Evolutionary conservation across 1,284 basidiomycete species (phyloP), one percentile per base, ranked within the genome.

Genomic region (Porogramme epimiltina): DNA sequence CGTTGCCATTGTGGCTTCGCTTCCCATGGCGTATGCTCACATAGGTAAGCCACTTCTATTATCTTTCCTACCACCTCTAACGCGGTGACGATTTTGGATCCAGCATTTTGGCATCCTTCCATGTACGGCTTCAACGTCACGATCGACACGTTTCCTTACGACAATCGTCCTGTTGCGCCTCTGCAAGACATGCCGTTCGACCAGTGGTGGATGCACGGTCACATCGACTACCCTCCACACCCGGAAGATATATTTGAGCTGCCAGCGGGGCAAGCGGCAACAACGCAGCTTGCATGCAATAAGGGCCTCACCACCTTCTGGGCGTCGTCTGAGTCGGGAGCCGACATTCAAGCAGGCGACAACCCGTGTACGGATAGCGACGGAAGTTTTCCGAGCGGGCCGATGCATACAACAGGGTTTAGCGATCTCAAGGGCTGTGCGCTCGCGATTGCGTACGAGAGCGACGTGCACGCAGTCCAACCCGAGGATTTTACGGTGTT

Each of bases 141-240:
- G 13, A 64, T 66, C 16, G 53, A 71, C 42, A 74, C 73, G 2
- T 78, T 74, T 47, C 57, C 71, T 2, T 80, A 80, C 62, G 80
- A 82, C 62, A 80, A 81, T 59, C 76, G 73, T 2, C 72, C 74
- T 16, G 80, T 83, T 25, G 66, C 74, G 1, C 85, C 85, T 2
- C 73, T 87, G 10, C 70, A 67, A 38, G 62, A 80, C 58, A 68
- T 75, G 56, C 62, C 76, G 3, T 87, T 87, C 63, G 58, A 76
- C 13, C 61, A 83, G 50, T 88, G 85, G 86, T 88, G 85, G 85
- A 84, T 87, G 68, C 84, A 86, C 62, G 76, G 77, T 23, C 78
- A 81, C 64, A 73, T 82, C 38, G 72, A 71, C 55, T 72, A 75
- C 53, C 84, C 84, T 0, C 84, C 85, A 1, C 73, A 80, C 59